phyloP scores from a whole-genome alignment of 2,329 filamentous ascomycete species.

The Drechslerella stenobrocha region DNA sequence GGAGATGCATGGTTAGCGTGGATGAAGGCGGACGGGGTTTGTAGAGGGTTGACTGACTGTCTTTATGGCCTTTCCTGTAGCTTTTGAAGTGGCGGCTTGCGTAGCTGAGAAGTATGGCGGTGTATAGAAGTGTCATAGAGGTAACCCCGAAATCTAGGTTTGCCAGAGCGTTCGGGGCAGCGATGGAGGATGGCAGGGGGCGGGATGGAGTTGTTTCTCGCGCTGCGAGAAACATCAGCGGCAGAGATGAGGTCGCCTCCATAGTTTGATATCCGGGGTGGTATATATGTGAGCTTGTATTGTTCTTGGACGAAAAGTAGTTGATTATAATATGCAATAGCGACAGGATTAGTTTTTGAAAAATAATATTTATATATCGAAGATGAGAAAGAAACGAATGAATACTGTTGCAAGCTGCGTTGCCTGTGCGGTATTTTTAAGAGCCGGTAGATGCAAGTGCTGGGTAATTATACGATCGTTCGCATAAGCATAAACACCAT shows the following conservation, averaged over 20 bases:
- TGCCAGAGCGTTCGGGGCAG: slow-evolving; percentile 1
- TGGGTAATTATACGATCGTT: too few relatives aligned
- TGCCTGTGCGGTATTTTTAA: not conserved
- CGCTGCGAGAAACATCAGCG: slow-evolving; percentile 11
- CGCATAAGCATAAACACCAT: not conserved
- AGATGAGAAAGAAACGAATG: not conserved
- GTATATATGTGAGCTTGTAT: not conserved
- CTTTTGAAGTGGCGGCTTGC: slow-evolving; percentile 18
- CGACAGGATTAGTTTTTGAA: too few relatives aligned
- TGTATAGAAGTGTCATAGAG: slow-evolving; percentile 12
- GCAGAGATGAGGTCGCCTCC: slow-evolving; percentile 17
- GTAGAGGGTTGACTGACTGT: slow-evolving; percentile 10
- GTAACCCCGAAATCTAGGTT: not conserved
- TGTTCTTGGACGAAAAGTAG: too few relatives aligned
- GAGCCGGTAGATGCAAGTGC: not conserved
- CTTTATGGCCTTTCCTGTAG: slow-evolving; percentile 26
- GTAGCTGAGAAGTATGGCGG: slow-evolving; percentile 17
- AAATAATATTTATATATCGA: not conserved
- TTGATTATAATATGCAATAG: too few relatives aligned
- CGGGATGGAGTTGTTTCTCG: slow-evolving; percentile 9
- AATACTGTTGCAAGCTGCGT: not conserved
- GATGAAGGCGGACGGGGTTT: not conserved
- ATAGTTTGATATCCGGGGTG: not conserved
- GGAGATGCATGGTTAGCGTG: not conserved
- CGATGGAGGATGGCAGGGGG: not conserved